These are phyloP conservation scores for Choricystis sp. DNA, from an alignment of 139 green algal genomes.

Conservation along the genomic window DNA sequence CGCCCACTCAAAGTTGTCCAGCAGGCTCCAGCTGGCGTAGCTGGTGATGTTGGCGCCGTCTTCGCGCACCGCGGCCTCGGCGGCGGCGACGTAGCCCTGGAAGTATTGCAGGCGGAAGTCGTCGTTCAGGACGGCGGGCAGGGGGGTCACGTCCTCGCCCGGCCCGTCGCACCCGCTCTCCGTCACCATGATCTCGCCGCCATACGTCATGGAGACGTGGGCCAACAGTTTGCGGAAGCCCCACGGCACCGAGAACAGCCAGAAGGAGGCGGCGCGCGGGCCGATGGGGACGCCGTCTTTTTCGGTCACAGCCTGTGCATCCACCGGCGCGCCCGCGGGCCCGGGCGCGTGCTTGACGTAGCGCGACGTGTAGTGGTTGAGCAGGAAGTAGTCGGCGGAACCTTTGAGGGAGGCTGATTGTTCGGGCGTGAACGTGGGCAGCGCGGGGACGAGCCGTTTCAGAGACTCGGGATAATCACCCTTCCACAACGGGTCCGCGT, in stretches of 20 bases:
- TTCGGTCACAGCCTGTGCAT: not conserved
- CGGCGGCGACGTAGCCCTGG: conserved; percentile 10
- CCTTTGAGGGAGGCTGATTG: conserved; percentile 21
- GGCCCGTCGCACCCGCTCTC: conserved; percentile 17
- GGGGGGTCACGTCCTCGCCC: not conserved
- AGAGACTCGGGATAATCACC: conserved; percentile 24
- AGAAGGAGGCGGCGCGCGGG: conserved; percentile 12
- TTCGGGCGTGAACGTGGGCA: conserved; percentile 29
- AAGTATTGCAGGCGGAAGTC: conserved; percentile 24
- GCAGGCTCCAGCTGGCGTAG: conserved; percentile 6
- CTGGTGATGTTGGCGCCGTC: not conserved
- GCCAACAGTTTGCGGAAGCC: conserved; percentile 20
- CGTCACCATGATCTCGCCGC: conserved; percentile 18
- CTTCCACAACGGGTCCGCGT: conserved; percentile 30
- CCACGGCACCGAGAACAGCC: conserved; percentile 25
- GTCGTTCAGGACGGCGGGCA: conserved; percentile 14
- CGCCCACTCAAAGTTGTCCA: conserved; percentile 36
- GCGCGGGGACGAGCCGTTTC: not conserved
- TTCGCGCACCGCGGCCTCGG: too few species aligned
- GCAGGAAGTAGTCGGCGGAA: conserved; percentile 32
- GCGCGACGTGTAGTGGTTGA: conserved; percentile 38
- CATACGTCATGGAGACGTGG: conserved; percentile 17
- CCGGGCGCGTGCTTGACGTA: not conserved
- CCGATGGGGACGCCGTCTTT: conserved; percentile 6
- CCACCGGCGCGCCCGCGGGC: not conserved